Evolutionary conservation across 169 alveolate genomes (phyloP).

Genomic region (Plasmodium malariae): DNA sequence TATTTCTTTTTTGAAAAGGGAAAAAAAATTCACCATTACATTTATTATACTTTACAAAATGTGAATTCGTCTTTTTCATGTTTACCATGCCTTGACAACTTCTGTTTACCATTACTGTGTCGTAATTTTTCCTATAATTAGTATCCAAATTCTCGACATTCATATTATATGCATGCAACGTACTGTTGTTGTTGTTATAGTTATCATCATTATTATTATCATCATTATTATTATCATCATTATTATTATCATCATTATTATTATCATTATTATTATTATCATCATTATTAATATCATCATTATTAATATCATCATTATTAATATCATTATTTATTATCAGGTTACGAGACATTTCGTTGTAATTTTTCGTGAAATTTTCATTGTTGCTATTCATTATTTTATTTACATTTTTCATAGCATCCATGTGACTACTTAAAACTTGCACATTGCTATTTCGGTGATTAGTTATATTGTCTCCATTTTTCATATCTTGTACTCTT

Average conservation of each 20-base stretch:
- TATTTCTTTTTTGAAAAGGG: conserved; percentile 54
- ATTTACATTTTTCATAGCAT: neutral
- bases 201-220: neutral
- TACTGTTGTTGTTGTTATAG: conserved; percentile 20
- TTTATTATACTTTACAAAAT: conserved; percentile 2
- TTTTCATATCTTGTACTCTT: neutral
- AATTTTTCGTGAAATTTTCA: no score
- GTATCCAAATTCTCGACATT: neutral
- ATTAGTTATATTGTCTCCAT: neutral
- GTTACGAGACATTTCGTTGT: no score
- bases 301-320: neutral
- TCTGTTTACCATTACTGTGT: neutral
- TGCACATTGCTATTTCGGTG: neutral
- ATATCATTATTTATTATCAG: neutral
- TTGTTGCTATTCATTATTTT: neutral
- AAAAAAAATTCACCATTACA: conserved; percentile 12
- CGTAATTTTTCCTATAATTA: conserved; percentile 8
- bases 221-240: neutral
- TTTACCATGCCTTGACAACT: neutral
- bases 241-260: neutral
- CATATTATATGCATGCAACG: conserved; percentile 35
- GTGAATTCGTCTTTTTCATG: conserved; percentile 23
- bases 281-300: neutral
- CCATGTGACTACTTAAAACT: neutral
- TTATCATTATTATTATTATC: neutral